Percentiles rank a stretch among this genome's conserved stretches.
Conservation (phyloP, 768 basidiomycete species). For the Hemileccinum impolitum region DNA sequence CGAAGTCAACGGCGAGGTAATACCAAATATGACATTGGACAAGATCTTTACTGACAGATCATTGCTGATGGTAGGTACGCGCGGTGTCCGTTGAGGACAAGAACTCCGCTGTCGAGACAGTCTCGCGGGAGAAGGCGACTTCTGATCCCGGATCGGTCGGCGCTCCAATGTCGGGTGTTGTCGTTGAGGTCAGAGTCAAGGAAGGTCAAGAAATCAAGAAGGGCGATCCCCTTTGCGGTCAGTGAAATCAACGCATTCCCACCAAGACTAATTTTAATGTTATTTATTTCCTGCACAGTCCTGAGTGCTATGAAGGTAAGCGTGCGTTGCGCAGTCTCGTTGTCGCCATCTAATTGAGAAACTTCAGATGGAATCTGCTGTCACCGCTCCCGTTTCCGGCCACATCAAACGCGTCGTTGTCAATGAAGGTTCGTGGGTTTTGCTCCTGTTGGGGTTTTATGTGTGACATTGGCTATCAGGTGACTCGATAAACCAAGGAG, state of each 20-base stretch:
- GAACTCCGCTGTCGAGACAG: constrained; percentile 93
- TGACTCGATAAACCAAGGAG: constrained; percentile 94
- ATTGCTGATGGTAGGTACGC: constrained; percentile 60
- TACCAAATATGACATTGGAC: constrained; percentile 11
- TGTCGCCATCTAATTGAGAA: constrained; percentile 15
- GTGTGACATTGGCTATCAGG: constrained; percentile 41
- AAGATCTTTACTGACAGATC: constrained; percentile 15
- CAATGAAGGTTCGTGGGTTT: constrained; percentile 60
- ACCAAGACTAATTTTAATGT: constrained; percentile 22
- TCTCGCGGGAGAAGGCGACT: constrained; percentile 92
- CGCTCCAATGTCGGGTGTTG: constrained; percentile 96
- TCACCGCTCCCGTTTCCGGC: constrained; percentile 95
- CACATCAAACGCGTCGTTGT: constrained; percentile 93
- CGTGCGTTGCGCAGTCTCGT: constrained; percentile 5
- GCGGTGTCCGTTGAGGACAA: constrained; percentile 96
- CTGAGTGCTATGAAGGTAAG: constrained; percentile 95
- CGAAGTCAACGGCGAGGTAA: constrained; percentile 93
- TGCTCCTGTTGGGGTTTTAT: not conserved
- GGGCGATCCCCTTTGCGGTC: constrained; percentile 92
- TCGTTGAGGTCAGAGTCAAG: constrained; percentile 96
- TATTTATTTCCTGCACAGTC: constrained; percentile 42
- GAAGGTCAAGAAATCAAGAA: constrained; percentile 98
- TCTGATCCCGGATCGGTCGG: constrained; percentile 95
- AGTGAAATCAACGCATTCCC: constrained; percentile 32
- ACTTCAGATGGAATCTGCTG: constrained; percentile 92